A percentile compares a stretch with the other conserved stretches of the same genome.
Evolutionary conservation across 2,329 filamentous ascomycete genomes (phyloP).

Genomic region (Alternaria conjuncta): DNA sequence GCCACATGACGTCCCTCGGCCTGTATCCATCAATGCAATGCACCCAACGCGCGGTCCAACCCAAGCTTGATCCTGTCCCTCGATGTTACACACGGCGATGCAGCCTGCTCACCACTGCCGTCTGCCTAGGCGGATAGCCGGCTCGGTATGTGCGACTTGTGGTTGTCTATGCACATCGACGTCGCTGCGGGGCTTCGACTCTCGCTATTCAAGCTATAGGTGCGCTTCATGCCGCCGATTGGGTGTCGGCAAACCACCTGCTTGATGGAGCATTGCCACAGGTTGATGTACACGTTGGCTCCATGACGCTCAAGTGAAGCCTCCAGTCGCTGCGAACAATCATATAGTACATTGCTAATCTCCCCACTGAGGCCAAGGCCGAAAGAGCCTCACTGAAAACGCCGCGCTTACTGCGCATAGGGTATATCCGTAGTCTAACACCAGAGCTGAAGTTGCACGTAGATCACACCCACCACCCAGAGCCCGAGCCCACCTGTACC

Average conservation of each 20-base stretch:
- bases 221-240: constrained; percentile 11
- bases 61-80: neutral
- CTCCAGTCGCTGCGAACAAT: neutral
- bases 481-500: neutral
- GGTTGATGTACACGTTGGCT: constrained; percentile 3
- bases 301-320: constrained; percentile 7
- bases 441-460: neutral
- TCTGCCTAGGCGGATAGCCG: constrained; percentile 10
- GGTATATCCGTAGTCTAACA: constrained; percentile 15
- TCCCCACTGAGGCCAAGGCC: neutral
- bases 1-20: constrained; percentile 18
- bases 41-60: neutral
- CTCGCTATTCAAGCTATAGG: neutral
- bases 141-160: constrained; percentile 8
- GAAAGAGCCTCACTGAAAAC: constrained; percentile 1
- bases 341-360: neutral
- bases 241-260: constrained; percentile 8
- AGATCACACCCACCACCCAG: neutral
- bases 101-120: neutral
- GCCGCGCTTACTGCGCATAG: constrained; percentile 11
- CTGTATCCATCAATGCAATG: neutral
- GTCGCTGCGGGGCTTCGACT: constrained; percentile 15
- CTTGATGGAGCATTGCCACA: constrained; percentile 5
- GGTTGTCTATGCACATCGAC: constrained; percentile 13
- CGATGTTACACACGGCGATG: neutral